Evolutionary conservation across 2,329 filamentous ascomycete species (phyloP), one percentile per base, ranked within the genome.

Genomic region (Septoria linicola): DNA sequence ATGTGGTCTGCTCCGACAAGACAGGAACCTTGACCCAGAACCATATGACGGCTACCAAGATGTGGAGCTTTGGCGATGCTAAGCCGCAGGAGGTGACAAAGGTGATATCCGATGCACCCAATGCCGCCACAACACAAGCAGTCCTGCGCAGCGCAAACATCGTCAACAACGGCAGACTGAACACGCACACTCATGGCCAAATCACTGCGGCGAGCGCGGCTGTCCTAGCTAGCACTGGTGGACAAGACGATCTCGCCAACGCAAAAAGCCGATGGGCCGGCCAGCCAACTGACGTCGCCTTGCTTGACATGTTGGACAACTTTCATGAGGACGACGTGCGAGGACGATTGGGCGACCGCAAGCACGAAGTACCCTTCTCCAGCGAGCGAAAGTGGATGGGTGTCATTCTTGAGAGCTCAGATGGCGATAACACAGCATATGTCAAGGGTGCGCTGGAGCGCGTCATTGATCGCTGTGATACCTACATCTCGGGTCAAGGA

Each of bases 341-440:
- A 55, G 87, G 93, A 40, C 85, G 88, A 8, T 82, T 96, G 47
- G 90, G 90, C n/a, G 79, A 81, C 25, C 87, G 92, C 41, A 81
- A 87, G 25, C 83, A 84, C 36, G 93, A 99, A 69, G 91, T 89
- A 0, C 91, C 93, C 0, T 99, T 99, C 71, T 97, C 92, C 68
- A 99, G 93, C 1, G 90, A 96, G 67, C 82, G 92, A 51, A 99
- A 99, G 71, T 99, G 92, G 92, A 99, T 99, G 95, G 95, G 95
- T 27, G 91, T 96, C 21, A 87, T 90, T 1, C 88, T 96, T 57
- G 65, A 70, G 51, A 76, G 76, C 21, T 72, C 75, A 23, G 77
- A 76, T 52, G 84, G 87, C 31, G 83, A 84, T 55, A 88, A 95
- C 63, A 84, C 89, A 59, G 91, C 89, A 0, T 99, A 97, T 68